Evolutionary conservation across 192 early-diverging fungal species (phyloP).

Genomic region (Coemansia nantahalensis): DNA sequence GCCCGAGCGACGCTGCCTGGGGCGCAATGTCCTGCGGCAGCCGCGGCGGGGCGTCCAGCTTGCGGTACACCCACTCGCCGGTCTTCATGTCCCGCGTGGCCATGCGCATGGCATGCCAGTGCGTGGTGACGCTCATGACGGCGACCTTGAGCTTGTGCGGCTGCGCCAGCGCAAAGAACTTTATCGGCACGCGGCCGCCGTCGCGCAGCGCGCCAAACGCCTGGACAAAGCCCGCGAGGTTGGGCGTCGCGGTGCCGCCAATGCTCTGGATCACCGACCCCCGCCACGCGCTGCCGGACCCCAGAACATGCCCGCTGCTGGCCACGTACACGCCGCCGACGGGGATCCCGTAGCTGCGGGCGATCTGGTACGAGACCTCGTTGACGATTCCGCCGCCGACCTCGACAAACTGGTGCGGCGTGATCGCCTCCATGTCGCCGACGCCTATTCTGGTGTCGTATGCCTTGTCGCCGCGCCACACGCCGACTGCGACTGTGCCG

Average conservation of each 20-base stretch:
- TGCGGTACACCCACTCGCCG: constrained; percentile 77
- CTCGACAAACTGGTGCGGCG: constrained; percentile 83
- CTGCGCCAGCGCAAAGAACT: constrained; percentile 76
- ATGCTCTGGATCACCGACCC: constrained; percentile 71
- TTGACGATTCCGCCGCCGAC: constrained; percentile 86
- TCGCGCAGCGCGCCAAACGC: constrained; percentile 74
- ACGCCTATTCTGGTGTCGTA: constrained; percentile 52
- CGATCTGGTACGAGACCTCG: constrained; percentile 74
- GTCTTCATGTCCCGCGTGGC: constrained; percentile 72
- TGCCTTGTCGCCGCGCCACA: constrained; percentile 59
- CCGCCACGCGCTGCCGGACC: constrained; percentile 64
- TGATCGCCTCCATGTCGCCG: constrained; percentile 72
- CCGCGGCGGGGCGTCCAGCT: constrained; percentile 61
- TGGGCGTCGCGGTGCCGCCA: constrained; percentile 68
- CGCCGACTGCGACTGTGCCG: constrained; percentile 49
- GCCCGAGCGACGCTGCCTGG: constrained; percentile 69
- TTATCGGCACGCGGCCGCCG: constrained; percentile 62
- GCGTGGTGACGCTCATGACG: constrained; percentile 83
- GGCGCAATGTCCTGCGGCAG: constrained; percentile 51
- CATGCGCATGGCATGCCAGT: constrained; percentile 82
- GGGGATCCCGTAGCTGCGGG: constrained; percentile 67
- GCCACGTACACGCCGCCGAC: constrained; percentile 81
- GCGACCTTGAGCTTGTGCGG: constrained; percentile 77
- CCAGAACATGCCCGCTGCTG: constrained; percentile 66
- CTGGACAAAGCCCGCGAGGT: constrained; percentile 72